A percentile compares a stretch with the other conserved stretches of the same genome.
Evolutionary conservation across 768 basidiomycete species (phyloP).

Genomic region (Jaapia argillacea): DNA sequence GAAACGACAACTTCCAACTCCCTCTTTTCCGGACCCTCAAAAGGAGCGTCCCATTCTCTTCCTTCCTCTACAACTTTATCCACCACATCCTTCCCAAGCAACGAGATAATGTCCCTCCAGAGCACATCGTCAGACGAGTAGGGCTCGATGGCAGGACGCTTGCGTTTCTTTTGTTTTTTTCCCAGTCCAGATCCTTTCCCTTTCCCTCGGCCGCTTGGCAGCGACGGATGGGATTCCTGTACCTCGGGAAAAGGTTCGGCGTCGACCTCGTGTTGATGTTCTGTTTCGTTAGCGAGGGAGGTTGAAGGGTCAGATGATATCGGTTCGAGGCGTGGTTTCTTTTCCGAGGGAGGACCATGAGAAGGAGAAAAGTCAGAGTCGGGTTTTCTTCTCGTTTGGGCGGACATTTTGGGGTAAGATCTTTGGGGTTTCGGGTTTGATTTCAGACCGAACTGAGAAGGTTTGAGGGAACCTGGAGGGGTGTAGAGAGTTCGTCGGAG

Average conservation of each 20-base stretch:
- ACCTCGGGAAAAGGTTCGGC: neutral
- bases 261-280: neutral
- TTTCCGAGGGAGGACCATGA: conserved; percentile 23
- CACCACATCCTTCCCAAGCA: conserved; percentile 55
- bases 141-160: conserved; percentile 37
- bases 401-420: no score
- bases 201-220: neutral
- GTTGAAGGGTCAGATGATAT: no score
- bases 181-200: neutral
- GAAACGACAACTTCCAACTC: conserved; percentile 46
- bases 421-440: no score
- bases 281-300: neutral
- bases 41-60: conserved; percentile 48
- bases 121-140: conserved; percentile 70
- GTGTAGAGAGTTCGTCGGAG: no score
- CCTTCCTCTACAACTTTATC: conserved; percentile 37
- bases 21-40: conserved; percentile 48
- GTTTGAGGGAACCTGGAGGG: no score
- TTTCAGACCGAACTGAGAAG: no score
- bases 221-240: neutral
- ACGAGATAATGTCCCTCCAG: conserved; percentile 54
- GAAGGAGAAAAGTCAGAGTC: no score
- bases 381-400: no score
- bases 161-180: conserved; percentile 9
- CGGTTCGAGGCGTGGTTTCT: conserved; percentile 22